Evolutionary conservation across 306 rosid species (phyloP).

Genomic region (Glycyrrhiza uralensis): DNA sequence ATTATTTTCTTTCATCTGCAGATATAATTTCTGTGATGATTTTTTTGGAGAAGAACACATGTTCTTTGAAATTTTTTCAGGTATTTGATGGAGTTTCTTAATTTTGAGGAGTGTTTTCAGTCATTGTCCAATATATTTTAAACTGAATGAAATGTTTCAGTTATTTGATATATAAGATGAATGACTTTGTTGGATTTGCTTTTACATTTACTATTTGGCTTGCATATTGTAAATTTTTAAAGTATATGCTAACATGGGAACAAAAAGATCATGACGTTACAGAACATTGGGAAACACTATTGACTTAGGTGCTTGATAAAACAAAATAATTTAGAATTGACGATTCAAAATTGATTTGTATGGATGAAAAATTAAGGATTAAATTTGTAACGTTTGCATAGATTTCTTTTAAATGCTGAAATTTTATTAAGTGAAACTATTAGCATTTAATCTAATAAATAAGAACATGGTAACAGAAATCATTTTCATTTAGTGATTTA

Average conservation of each 20-base stretch:
- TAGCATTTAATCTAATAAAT: neutral
- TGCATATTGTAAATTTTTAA: neutral
- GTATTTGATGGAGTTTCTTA: slow-evolving; percentile 35
- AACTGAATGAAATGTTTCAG: neutral
- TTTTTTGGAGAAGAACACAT: slow-evolving; percentile 74
- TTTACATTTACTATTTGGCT: neutral
- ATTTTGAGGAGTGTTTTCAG: neutral
- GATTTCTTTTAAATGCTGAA: neutral
- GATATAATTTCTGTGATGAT: slow-evolving; percentile 79
- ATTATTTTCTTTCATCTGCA: slow-evolving; percentile 36
- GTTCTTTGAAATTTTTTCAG: slow-evolving; percentile 74
- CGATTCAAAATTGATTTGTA: neutral
- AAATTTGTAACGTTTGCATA: neutral
- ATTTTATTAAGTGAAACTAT: neutral
- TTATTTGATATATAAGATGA: neutral
- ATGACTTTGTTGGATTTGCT: slow-evolving; percentile 14
- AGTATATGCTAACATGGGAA: neutral
- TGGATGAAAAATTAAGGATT: neutral
- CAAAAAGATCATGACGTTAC: neutral
- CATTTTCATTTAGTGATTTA: neutral
- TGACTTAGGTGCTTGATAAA: neutral
- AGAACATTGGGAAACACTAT: slow-evolving; percentile 1
- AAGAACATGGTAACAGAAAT: neutral
- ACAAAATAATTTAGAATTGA: neutral
- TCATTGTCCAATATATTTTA: neutral